These are phyloP conservation scores for Ganoderma lingzhi DNA, from an alignment of 1,284 basidiomycete species.

Conservation along the genomic window DNA sequence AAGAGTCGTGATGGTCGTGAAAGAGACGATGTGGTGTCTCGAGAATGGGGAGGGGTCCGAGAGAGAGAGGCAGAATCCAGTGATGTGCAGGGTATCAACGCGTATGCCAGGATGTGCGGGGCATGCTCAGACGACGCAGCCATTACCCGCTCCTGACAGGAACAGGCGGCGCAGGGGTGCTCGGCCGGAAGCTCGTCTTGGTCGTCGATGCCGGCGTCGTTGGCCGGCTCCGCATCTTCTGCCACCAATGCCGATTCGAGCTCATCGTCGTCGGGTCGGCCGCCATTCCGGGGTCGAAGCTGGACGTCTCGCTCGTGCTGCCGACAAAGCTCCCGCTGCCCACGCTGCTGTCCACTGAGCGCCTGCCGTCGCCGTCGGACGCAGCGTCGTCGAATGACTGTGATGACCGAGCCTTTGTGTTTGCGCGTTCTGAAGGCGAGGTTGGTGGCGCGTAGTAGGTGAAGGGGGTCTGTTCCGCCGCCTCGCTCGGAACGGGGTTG, in stretches of 20 bases:
- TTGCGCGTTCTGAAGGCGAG: slow-evolving; percentile 19
- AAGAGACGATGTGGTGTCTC: not conserved
- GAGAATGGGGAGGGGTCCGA: not conserved
- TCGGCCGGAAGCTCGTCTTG: slow-evolving; percentile 26
- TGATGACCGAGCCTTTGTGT: slow-evolving; percentile 16
- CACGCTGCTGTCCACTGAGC: slow-evolving; percentile 37
- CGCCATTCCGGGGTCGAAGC: slow-evolving; percentile 23
- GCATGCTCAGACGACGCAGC: not conserved
- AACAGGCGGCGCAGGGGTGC: slow-evolving; percentile 31
- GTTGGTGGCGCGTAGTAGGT: slow-evolving; percentile 53
- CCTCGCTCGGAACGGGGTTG: slow-evolving; percentile 65
- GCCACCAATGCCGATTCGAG: slow-evolving; percentile 39
- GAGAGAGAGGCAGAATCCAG: not conserved
- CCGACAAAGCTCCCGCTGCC: slow-evolving; percentile 32
- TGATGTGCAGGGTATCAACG: slow-evolving; percentile 6
- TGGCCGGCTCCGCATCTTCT: slow-evolving; percentile 37
- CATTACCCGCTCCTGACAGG: slow-evolving; percentile 21
- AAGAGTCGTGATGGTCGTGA: slow-evolving; percentile 28
- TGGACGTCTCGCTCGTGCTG: slow-evolving; percentile 29
- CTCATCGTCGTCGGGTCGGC: slow-evolving; percentile 22
- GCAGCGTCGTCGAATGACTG: slow-evolving; percentile 13
- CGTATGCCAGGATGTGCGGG: not conserved
- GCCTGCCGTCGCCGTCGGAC: slow-evolving; percentile 21
- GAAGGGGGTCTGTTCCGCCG: slow-evolving; percentile 61
- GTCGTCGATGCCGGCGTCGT: slow-evolving; percentile 19